A percentile compares a stretch with the other conserved stretches of the same genome.
Conservation (phyloP, 2,329 filamentous ascomycete genomes). For the Westerdykella aurantiaca region DNA sequence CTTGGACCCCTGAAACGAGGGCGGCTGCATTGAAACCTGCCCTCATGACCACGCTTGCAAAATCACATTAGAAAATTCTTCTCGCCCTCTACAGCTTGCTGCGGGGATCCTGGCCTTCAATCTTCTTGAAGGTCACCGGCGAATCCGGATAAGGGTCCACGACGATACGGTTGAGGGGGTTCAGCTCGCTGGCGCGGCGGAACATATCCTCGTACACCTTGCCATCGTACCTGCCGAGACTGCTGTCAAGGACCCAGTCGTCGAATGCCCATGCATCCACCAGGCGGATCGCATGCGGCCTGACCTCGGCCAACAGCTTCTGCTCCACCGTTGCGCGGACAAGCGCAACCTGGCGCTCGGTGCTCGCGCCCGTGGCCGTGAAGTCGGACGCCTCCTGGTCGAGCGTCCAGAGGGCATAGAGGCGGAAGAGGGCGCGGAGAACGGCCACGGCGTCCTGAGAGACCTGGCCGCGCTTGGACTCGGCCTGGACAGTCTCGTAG, state of each 20-base stretch:
- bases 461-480: conserved; percentile 36
- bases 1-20: no score
- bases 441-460: conserved; percentile 45
- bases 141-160: conserved; percentile 67
- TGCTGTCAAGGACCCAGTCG: conserved; percentile 71
- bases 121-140: conserved; percentile 56
- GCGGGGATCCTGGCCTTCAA: conserved; percentile 36
- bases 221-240: conserved; percentile 64
- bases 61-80: no score
- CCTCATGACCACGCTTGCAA: no score
- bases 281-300: conserved; percentile 65
- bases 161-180: conserved; percentile 65
- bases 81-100: conserved; percentile 2
- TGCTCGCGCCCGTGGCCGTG: conserved; percentile 63
- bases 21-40: no score
- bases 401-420: conserved; percentile 60
- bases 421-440: conserved; percentile 61
- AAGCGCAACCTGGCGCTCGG: conserved; percentile 66
- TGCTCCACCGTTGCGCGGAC: conserved; percentile 62
- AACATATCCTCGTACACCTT: conserved; percentile 77
- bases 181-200: conserved; percentile 63
- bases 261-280: conserved; percentile 73
- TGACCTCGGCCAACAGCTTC: conserved; percentile 63
- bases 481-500: conserved; percentile 61
- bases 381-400: conserved; percentile 67